A percentile compares a stretch with the other conserved stretches of the same genome.
phyloP scores from a whole-genome alignment of 192 early-diverging fungal species.

The Linnemannia schmuckeri region DNA sequence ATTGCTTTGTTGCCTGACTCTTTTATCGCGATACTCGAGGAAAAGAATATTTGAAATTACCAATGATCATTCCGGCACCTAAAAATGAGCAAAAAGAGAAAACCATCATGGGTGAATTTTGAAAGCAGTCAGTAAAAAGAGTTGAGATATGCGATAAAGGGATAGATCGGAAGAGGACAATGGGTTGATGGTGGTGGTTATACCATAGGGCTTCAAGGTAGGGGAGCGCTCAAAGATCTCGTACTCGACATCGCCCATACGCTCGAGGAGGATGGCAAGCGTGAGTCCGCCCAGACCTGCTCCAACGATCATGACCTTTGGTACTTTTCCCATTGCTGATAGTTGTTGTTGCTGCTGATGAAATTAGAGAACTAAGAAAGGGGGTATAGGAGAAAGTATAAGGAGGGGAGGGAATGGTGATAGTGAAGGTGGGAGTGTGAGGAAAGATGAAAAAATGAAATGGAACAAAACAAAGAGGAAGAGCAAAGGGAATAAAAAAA shows the following conservation, averaged over 20 bases:
- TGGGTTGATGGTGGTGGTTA: neutral
- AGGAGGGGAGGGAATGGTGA: neutral
- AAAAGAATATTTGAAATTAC: neutral
- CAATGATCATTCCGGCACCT: slow-evolving; percentile 2
- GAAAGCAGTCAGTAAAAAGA: neutral
- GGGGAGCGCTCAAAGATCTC: slow-evolving; percentile 9
- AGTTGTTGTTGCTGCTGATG: neutral
- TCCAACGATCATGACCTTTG: slow-evolving; percentile 27
- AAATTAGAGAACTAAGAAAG: neutral
- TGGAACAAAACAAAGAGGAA: neutral
- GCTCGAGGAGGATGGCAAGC: slow-evolving; percentile 21
- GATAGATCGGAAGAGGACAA: neutral
- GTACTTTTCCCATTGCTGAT: neutral
- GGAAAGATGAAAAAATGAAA: neutral
- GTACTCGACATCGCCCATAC: slow-evolving; percentile 31
- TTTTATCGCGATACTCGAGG: neutral
- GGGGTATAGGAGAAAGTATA: too few relatives aligned
- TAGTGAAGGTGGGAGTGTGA: neutral
- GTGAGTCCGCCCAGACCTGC: slow-evolving; percentile 23
- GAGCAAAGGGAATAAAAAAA: neutral
- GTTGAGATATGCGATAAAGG: neutral
- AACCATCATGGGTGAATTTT: neutral
- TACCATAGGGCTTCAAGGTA: neutral
- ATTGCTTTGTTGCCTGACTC: neutral
- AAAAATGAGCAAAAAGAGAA: neutral